Evolutionary conservation across 352 stramenopile species (phyloP).

Genomic region (Peronospora belbahrii): DNA sequence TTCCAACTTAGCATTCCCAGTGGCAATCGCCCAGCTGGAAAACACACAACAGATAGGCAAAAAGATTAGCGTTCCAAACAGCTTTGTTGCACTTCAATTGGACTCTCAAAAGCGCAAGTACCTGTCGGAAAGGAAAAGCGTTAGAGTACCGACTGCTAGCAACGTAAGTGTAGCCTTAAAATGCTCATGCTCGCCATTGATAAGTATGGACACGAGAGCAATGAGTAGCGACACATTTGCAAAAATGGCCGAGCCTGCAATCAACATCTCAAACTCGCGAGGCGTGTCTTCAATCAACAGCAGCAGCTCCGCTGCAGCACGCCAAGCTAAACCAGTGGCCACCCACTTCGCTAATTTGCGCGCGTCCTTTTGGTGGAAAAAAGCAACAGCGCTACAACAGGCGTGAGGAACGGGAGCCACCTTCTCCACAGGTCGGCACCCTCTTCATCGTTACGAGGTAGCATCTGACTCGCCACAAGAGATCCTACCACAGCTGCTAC

Average conservation of each 20-base stretch:
- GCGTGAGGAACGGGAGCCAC: constrained; percentile 61
- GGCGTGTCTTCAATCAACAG: constrained; percentile 43
- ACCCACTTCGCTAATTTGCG: constrained; percentile 74
- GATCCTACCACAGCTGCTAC: constrained; percentile 61
- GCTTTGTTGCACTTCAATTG: not conserved
- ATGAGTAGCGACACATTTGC: constrained; percentile 56
- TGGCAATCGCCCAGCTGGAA: constrained; percentile 44
- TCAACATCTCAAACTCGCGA: constrained; percentile 41
- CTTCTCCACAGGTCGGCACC: constrained; percentile 37
- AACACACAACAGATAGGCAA: constrained; percentile 3
- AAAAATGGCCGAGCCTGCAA: constrained; percentile 26
- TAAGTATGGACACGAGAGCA: constrained; percentile 36
- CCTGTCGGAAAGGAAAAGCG: constrained; percentile 70
- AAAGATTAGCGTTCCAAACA: not conserved
- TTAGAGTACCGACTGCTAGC: constrained; percentile 29
- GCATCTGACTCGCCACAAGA: constrained; percentile 49
- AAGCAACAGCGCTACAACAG: constrained; percentile 52
- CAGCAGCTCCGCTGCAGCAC: constrained; percentile 57
- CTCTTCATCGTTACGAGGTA: constrained; percentile 27
- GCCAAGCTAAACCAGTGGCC: constrained; percentile 72
- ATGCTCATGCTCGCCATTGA: constrained; percentile 39
- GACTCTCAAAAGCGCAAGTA: constrained; percentile 9
- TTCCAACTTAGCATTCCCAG: constrained; percentile 41
- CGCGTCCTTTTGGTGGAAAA: constrained; percentile 73
- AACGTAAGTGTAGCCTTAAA: constrained; percentile 51